Conservation (phyloP, 352 stramenopile genomes). For the Pythium apleroticum region DNA sequence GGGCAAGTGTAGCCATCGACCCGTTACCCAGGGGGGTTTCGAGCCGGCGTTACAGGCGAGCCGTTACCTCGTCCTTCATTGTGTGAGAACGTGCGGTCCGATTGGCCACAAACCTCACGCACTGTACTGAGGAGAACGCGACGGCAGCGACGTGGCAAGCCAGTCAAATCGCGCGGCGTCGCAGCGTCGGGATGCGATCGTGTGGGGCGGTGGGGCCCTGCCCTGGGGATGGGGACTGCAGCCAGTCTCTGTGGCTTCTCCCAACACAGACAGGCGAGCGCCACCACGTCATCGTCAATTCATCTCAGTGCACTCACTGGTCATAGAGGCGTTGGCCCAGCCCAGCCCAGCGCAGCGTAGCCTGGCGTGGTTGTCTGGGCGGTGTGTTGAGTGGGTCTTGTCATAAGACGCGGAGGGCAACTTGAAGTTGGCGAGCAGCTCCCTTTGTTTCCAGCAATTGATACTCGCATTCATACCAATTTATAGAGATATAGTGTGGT, state of each 20-base stretch:
- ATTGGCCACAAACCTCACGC: neutral
- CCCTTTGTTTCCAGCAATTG: neutral
- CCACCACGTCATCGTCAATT: neutral
- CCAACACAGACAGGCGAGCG: neutral
- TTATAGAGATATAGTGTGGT: neutral
- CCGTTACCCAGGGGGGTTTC: neutral
- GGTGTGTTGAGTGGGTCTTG: neutral
- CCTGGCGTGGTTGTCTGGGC: neutral
- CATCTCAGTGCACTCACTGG: neutral
- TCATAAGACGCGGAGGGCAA: slow-evolving; percentile 3
- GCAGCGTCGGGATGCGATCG: neutral
- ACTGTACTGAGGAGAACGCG: neutral
- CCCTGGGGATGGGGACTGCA: neutral
- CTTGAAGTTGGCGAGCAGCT: slow-evolving; percentile 5
- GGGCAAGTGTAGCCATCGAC: slow-evolving; percentile 3
- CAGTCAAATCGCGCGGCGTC: neutral
- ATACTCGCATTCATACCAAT: slow-evolving; percentile 11
- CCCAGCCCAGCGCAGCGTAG: too few relatives aligned
- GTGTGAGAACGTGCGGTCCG: neutral
- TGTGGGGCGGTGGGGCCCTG: neutral
- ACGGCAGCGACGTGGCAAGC: neutral
- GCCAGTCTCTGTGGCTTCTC: neutral
- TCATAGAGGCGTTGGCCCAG: neutral
- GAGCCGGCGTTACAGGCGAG: neutral
- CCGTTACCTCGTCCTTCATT: neutral